Evolutionary conservation across 2,329 filamentous ascomycete species (phyloP), one percentile per base, ranked within the genome.

Genomic region (Sarocladium strictum): DNA sequence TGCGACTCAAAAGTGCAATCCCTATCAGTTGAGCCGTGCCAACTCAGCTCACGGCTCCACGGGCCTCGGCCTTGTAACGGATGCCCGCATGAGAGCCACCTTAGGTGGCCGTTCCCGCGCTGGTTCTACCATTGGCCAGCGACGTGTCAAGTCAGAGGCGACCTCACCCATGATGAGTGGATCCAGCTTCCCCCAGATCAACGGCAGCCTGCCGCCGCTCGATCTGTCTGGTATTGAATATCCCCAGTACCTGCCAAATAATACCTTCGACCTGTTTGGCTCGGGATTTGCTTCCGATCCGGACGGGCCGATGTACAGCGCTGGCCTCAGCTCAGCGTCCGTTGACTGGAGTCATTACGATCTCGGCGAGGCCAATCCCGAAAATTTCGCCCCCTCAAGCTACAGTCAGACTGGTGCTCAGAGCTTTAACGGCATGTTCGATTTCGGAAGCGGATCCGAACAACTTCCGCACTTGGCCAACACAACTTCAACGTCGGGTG

Each of bases 401-500:
- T 80, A 81, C 63, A 76, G 80, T 65, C 76, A 83, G 66, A 71
- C 78, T 17, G 68, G 71, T 37, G 68, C 74, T 24, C 76, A 73
- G 56, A 76, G 77, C 62, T 80, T 78, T 63, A 76, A 72, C 58
- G 76, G 76, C 35, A 61, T 72, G 5, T 79, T 77, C 59, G 80
- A 81, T 53, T 80, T 76, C 53, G 69, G 67, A 58, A 74, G 68
- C 60, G 77, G 74, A 58, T 78, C 75, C n/a, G 79, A 81, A 62
- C 78, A 78, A 58, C 74, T 78, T 26, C 75, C 76, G 51, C 72
- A 78, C 50, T 65, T 85, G 62, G 78, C 81, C 58, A 74, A 80
- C 63, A 75, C 75, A 52, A 80, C 79, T 1, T 83, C 81, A 10
- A 85, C 81, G 9, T 87, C 84, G 12, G 84, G 84, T 33, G 83